Base-by-base conservation (phyloP, 2,329 filamentous ascomycete species). In the Fusarium hostae region DNA sequence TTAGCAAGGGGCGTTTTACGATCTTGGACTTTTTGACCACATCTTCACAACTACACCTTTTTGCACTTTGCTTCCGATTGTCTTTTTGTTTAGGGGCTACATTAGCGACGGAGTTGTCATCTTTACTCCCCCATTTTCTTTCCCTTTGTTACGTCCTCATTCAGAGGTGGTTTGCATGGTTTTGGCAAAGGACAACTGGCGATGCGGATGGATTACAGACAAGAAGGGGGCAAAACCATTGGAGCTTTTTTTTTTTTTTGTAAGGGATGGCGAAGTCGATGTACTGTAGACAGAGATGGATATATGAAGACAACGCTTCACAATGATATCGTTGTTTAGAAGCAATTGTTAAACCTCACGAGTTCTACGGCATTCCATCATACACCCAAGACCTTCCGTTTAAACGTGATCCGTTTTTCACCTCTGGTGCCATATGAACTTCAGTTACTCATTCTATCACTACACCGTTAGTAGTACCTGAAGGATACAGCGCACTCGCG, bases 81-180 rank as follows among this genome's bases (percentile, higher is more conserved):
- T 66, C 26, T 60, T 66, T 50, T 61, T 57, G 39, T 70, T 59
- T 57, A 59, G 55, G 73, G 60, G 56, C 59, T 58, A 78, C 81
- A 82, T 82, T 77, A 82, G 81, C 81, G 81, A 81, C 75, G 81
- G 81, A 81, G 81, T 82, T 82, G 68, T 69, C 50, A 57, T 72
- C 45, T 68, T 69, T 65, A 44, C 51, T 58, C 51, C n/a, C 43
- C 32, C 28, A 52, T 61, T 48, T 34, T 45, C 41, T 58, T 55
- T 48, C 26, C 32, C 48, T 35, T 44, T 67, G 57, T 57, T 50
- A 52, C 28, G 24, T 54, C 52, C 32, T 44, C 28, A 47, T 40
- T 28, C 43, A 43, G 26, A 56, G 60, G 30, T 65, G 60, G 45
- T 22, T 52, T 72, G 65, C 69, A 72, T 66, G 60, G 69, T 59